These are phyloP conservation scores for Conringia planisiliqua DNA, from an alignment of 345 rosid genomes.

Conservation along the genomic window DNA sequence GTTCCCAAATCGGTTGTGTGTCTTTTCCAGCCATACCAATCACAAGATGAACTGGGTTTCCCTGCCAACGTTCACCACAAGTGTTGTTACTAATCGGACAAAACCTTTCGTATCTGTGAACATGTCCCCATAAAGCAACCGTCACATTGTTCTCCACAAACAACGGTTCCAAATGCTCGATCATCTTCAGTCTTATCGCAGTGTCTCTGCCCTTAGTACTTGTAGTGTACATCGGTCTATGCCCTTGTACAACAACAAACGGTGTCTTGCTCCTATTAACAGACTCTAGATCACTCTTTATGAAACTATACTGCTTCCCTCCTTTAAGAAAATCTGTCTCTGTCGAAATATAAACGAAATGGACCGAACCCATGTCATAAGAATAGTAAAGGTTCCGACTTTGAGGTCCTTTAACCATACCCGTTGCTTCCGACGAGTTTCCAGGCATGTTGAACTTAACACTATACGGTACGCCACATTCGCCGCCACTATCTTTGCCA, in stretches of 20 bases:
- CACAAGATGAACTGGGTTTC: slow-evolving; percentile 76
- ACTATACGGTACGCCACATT: slow-evolving; percentile 92
- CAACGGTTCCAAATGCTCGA: slow-evolving; percentile 81
- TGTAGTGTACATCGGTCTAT: slow-evolving; percentile 94
- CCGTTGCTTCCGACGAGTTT: slow-evolving; percentile 72
- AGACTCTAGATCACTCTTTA: slow-evolving; percentile 72
- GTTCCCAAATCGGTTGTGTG: slow-evolving; percentile 84
- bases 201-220: slow-evolving; percentile 57
- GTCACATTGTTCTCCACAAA: slow-evolving; percentile 66
- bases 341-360: slow-evolving; percentile 78
- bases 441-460: slow-evolving; percentile 91
- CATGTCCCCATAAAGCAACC: slow-evolving; percentile 94
- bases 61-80: slow-evolving; percentile 59
- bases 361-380: slow-evolving; percentile 64
- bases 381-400: slow-evolving; percentile 85
- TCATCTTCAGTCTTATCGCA: slow-evolving; percentile 55
- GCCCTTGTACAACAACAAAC: slow-evolving; percentile 79
- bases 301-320: slow-evolving; percentile 64
- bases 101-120: slow-evolving; percentile 89
- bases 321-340: slow-evolving; percentile 82
- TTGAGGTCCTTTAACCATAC: slow-evolving; percentile 53
- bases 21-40: slow-evolving; percentile 98
- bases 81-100: slow-evolving; percentile 77
- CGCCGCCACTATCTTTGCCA: slow-evolving; percentile 89
- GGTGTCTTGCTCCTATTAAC: slow-evolving; percentile 77